Conservation (phyloP, 2,329 filamentous ascomycete species). For the Lachnellula arida region DNA sequence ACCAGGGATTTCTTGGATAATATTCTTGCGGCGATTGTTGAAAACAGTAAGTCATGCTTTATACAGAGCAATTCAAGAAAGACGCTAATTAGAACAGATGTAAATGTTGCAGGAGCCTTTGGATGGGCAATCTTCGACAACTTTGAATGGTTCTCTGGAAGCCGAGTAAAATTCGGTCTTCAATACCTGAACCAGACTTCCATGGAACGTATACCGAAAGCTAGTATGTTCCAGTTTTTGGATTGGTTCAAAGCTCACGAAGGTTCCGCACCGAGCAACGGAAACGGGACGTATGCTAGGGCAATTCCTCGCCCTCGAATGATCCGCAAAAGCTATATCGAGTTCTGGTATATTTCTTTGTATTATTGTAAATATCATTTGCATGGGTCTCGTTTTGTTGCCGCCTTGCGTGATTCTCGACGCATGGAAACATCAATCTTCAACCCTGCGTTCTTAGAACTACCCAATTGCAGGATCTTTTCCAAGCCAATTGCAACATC, state of each 20-base stretch:
- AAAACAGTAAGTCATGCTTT: slow-evolving; percentile 40
- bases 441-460: too few species aligned
- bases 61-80: neutral
- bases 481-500: too few species aligned
- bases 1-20: slow-evolving; percentile 72
- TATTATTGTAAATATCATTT: too few species aligned
- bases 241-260: slow-evolving; percentile 26
- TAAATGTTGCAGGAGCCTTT: slow-evolving; percentile 75
- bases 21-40: slow-evolving; percentile 57
- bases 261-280: slow-evolving; percentile 2
- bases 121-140: slow-evolving; percentile 80
- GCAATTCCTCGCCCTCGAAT: too few species aligned
- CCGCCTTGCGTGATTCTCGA: too few species aligned
- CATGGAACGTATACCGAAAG: slow-evolving; percentile 26
- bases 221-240: slow-evolving; percentile 29
- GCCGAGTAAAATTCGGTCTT: slow-evolving; percentile 22
- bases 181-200: slow-evolving; percentile 35
- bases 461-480: too few species aligned
- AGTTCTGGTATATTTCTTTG: too few species aligned
- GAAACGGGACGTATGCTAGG: neutral
- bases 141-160: slow-evolving; percentile 39
- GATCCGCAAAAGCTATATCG: too few species aligned
- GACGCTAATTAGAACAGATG: slow-evolving; percentile 35
- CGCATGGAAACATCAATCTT: too few species aligned
- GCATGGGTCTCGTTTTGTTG: too few species aligned